phyloP scores from a whole-genome alignment of 495 filamentous ascomycete genomes.

The Clavariopsis aquatica region DNA sequence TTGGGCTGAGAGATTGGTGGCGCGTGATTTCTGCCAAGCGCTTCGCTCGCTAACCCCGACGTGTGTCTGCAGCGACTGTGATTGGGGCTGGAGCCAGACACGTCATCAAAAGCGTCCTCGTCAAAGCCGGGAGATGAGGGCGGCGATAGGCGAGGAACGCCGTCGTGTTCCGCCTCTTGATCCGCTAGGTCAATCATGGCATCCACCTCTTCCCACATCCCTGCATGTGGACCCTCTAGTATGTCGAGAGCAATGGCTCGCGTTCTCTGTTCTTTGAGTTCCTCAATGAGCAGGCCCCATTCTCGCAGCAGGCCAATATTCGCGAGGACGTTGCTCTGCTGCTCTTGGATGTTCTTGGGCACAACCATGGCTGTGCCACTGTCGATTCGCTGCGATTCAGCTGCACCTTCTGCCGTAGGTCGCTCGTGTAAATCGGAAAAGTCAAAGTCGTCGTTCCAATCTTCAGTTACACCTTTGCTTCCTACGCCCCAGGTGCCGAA shows the following conservation, averaged over 20 bases:
- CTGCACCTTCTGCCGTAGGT: conserved; percentile 24
- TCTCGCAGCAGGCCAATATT: conserved; percentile 47
- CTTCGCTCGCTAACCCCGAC: conserved; percentile 32
- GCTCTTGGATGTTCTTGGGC: conserved; percentile 46
- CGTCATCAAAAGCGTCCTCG: conserved; percentile 44
- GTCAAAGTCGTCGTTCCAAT: conserved; percentile 51
- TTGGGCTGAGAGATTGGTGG: conserved; percentile 12
- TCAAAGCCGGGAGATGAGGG: conserved; percentile 47
- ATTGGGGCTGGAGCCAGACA: conserved; percentile 32
- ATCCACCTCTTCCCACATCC: conserved; percentile 47
- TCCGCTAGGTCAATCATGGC: conserved; percentile 51
- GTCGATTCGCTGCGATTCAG: conserved; percentile 39
- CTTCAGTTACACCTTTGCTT: conserved; percentile 64
- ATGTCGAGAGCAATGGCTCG: conserved; percentile 43
- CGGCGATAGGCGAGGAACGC: conserved; percentile 40
- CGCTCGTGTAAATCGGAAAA: conserved; percentile 42
- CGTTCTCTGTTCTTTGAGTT: conserved; percentile 47
- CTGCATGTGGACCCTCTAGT: conserved; percentile 36
- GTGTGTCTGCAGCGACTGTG: conserved; percentile 28
- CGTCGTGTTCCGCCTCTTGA: conserved; percentile 45
- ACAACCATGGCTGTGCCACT: conserved; percentile 47
- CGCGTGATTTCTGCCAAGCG: conserved; percentile 19
- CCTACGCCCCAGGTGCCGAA: conserved; percentile 88
- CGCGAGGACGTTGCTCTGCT: conserved; percentile 47
- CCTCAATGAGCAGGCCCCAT: conserved; percentile 49